Evolutionary conservation across 2,329 filamentous ascomycete species (phyloP).

Genomic region (Colletotrichum sp.): DNA sequence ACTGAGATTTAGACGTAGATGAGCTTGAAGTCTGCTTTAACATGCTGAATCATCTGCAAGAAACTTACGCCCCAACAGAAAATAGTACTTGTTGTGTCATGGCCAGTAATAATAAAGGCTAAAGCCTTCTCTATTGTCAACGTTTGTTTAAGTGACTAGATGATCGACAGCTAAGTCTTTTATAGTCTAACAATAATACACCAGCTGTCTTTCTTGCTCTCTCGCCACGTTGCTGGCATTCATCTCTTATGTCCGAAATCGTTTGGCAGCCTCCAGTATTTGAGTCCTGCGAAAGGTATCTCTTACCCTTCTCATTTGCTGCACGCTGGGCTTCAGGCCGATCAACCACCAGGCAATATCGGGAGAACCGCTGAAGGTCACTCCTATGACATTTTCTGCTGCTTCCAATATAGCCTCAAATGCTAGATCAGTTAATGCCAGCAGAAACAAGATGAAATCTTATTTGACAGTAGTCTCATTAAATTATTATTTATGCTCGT

Average conservation of each 20-base stretch:
- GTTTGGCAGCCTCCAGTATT: neutral
- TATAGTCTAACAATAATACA: neutral
- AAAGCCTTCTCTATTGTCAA: neutral
- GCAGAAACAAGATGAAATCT: neutral
- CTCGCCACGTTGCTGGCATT: neutral
- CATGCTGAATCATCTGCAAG: neutral
- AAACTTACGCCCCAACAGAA: slow-evolving; percentile 29
- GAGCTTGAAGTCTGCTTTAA: neutral
- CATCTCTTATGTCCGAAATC: neutral
- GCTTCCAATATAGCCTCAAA: neutral
- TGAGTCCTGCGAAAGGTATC: neutral
- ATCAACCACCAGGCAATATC: neutral
- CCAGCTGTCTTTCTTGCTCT: slow-evolving; percentile 2
- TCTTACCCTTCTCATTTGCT: neutral
- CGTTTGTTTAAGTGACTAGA: neutral
- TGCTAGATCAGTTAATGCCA: neutral
- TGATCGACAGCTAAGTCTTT: neutral
- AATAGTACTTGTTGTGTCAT: slow-evolving; percentile 30
- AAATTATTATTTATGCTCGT: neutral
- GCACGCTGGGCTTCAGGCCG: neutral
- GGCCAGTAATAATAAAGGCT: slow-evolving; percentile 21
- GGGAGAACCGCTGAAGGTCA: neutral
- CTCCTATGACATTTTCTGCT: neutral
- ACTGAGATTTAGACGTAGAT: neutral
- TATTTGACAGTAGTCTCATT: neutral